A percentile compares a stretch with the other conserved stretches of the same genome.
Evolutionary conservation across 2,329 filamentous ascomycete genomes (phyloP).

Genomic region (Monilinia fructicola): DNA sequence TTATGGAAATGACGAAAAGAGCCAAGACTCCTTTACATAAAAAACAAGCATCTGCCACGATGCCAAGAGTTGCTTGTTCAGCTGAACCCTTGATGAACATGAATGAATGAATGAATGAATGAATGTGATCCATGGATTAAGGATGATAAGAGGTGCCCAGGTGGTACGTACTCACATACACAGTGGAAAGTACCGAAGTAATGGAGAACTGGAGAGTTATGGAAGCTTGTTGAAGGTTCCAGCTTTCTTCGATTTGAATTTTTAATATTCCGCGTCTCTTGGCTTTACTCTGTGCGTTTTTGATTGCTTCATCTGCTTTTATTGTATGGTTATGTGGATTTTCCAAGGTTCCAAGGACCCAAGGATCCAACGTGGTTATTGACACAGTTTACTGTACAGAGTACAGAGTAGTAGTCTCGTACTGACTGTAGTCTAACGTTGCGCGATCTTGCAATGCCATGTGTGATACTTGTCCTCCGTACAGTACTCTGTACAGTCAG

Average conservation of each 20-base stretch:
- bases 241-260: no score
- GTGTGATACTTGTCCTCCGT: no score
- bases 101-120: background rate
- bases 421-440: no score
- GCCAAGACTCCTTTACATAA: no score
- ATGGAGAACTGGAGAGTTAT: background rate
- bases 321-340: background rate
- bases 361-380: no score
- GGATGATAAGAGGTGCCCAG: no score
- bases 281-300: background rate
- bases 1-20: conserved; percentile 1
- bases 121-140: no score
- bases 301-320: background rate
- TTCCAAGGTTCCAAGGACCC: no score
- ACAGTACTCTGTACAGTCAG: no score
- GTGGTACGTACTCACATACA: no score
- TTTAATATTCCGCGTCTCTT: conserved; percentile 3
- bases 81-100: background rate
- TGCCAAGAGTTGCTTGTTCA: conserved; percentile 18
- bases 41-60: conserved; percentile 11
- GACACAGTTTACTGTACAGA: no score
- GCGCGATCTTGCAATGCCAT: background rate
- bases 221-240: conserved; percentile 9
- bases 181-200: conserved; percentile 1
- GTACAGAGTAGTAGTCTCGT: no score